phyloP scores from a whole-genome alignment of 1,284 basidiomycete genomes.

The Apiotrichum gracile region DNA sequence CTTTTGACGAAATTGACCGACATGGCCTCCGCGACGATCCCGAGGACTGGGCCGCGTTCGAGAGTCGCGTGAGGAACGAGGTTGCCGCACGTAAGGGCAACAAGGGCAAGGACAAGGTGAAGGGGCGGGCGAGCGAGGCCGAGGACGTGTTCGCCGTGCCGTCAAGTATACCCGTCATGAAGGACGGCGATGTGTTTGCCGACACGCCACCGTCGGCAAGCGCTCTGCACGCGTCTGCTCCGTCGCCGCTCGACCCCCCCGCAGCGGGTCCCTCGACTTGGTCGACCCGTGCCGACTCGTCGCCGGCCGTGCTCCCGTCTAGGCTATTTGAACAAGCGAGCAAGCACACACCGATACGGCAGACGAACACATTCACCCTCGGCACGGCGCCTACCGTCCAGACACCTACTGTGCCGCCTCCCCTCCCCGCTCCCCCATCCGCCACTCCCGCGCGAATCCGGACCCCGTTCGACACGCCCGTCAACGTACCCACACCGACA shows the following conservation, averaged over 20 bases:
- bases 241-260: too few relatives aligned
- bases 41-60: conserved; percentile 4
- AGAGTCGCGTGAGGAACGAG: neutral
- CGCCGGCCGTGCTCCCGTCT: too few relatives aligned
- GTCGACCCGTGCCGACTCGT: too few relatives aligned
- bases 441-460: neutral
- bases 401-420: conserved; percentile 5
- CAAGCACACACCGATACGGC: neutral
- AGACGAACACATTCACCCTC: neutral
- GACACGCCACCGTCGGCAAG: too few relatives aligned
- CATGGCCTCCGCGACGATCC: neutral
- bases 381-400: conserved; percentile 1
- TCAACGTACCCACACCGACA: conserved; percentile 4
- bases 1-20: neutral
- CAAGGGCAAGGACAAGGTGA: neutral
- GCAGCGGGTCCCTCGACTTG: too few relatives aligned
- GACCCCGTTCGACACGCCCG: conserved; percentile 2
- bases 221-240: too few relatives aligned
- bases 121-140: too few relatives aligned
- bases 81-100: neutral
- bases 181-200: too few relatives aligned
- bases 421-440: neutral
- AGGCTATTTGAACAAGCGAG: too few relatives aligned
- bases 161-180: too few relatives aligned
- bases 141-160: too few relatives aligned